Conservation (phyloP, 2,329 filamentous ascomycete species). For the Acrocalymma vagum region DNA sequence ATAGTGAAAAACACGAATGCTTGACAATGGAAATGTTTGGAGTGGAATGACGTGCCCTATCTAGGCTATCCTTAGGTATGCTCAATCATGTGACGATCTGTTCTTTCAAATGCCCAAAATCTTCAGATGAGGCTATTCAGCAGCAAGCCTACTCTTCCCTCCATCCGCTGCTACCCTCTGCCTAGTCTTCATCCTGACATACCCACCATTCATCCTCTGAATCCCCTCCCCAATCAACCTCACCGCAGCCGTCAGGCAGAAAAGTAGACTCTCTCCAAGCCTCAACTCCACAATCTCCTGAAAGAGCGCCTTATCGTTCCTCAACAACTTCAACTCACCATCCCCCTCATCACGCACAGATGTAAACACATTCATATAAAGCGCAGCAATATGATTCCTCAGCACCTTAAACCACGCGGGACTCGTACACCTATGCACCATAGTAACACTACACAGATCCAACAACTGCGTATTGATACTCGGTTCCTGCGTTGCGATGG, state of each 20-base stretch:
- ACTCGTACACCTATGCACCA: conserved; percentile 75
- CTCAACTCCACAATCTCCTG: conserved; percentile 53
- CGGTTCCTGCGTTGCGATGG: conserved; percentile 80
- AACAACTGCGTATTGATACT: conserved; percentile 72
- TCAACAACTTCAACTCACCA: neutral
- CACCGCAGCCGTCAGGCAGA: conserved; percentile 55
- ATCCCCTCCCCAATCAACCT: conserved; percentile 13
- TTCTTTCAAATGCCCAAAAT: no score
- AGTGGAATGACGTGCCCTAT: no score
- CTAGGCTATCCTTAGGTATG: no score
- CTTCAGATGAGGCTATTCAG: no score
- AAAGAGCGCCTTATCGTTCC: conserved; percentile 45
- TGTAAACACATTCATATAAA: conserved; percentile 27
- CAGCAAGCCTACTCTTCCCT: no score
- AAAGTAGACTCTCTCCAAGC: conserved; percentile 59
- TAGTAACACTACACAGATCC: conserved; percentile 72
- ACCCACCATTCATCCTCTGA: conserved; percentile 9
- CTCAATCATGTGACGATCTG: no score
- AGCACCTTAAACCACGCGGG: conserved; percentile 67
- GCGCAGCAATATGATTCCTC: conserved; percentile 57
- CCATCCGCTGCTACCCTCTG: conserved; percentile 55
- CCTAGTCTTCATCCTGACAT: conserved; percentile 50
- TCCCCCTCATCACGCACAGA: no score
- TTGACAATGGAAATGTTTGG: no score
- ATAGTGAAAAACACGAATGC: no score